phyloP scores from a whole-genome alignment of 352 stramenopile species.

The Globisporangium orthogonon region DNA sequence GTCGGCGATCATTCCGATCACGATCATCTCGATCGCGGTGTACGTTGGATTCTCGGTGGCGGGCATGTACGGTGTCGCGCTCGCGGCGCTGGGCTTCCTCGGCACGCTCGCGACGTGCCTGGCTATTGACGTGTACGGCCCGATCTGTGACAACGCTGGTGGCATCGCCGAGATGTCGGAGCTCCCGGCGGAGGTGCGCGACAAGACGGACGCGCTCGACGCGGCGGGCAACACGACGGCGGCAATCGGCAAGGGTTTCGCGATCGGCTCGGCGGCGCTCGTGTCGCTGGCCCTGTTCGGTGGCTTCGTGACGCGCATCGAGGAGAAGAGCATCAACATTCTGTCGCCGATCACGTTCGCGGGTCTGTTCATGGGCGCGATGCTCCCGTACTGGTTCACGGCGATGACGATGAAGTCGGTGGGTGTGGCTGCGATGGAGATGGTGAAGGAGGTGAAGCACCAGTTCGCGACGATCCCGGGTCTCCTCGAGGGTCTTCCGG shows the following conservation, averaged over 20 bases:
- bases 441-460: slow-evolving; percentile 99
- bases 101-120: slow-evolving; percentile 97
- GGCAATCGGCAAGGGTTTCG: slow-evolving; percentile 99
- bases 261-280: slow-evolving; percentile 98
- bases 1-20: slow-evolving; percentile 98
- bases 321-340: slow-evolving; percentile 95
- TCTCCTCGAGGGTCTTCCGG: slow-evolving; percentile 92
- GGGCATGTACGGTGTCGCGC: slow-evolving; percentile 96
- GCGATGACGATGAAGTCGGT: slow-evolving; percentile 99
- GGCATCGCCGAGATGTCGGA: slow-evolving; percentile 99
- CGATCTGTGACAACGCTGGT: slow-evolving; percentile 98
- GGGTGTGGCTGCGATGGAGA: slow-evolving; percentile 96
- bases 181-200: slow-evolving; percentile 93
- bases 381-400: slow-evolving; percentile 99
- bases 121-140: slow-evolving; percentile 99
- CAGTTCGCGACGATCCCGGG: slow-evolving; percentile 99
- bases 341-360: slow-evolving; percentile 97
- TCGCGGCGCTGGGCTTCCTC: slow-evolving; percentile 98
- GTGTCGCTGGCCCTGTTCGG: slow-evolving; percentile 98
- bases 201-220: slow-evolving; percentile 99
- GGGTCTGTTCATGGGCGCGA: slow-evolving; percentile 98
- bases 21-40: slow-evolving; percentile 96
- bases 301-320: slow-evolving; percentile 97
- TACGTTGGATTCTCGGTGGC: slow-evolving; percentile 96
- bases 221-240: slow-evolving; percentile 99